Percentiles rank a stretch among this genome's conserved stretches.
These are phyloP conservation scores for Strombidium stylifer DNA, from an alignment of 73 alveolate genomes.

Conservation along the genomic window DNA sequence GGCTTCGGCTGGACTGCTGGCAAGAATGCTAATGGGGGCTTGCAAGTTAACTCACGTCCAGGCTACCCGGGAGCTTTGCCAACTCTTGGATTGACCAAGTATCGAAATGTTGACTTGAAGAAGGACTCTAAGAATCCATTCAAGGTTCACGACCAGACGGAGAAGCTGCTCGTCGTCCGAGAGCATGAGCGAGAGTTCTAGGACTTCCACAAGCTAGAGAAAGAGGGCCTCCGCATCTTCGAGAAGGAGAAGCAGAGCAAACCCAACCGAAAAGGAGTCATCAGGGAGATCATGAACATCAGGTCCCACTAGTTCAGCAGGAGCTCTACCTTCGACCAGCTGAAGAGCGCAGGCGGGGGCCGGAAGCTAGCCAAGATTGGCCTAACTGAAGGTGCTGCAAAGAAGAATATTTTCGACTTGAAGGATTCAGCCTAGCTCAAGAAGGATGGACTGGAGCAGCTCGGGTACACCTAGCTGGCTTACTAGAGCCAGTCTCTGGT, in stretches of 20 bases:
- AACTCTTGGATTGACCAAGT: background rate
- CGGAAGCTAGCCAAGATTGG: background rate
- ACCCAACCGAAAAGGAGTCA: background rate
- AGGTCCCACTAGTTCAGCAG: background rate
- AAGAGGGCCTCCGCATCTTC: background rate
- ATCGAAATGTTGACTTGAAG: too few species aligned
- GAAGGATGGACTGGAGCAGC: constrained; percentile 4
- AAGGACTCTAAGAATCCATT: constrained; percentile 31
- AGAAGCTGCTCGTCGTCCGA: constrained; percentile 28
- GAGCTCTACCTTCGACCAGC: background rate
- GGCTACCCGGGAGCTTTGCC: background rate
- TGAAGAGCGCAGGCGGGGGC: background rate
- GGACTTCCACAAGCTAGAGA: background rate
- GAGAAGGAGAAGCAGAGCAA: background rate
- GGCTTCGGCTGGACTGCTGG: too few species aligned
- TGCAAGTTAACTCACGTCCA: too few species aligned
- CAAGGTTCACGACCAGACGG: constrained; percentile 6
- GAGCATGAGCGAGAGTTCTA: constrained; percentile 23
- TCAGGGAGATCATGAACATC: background rate
- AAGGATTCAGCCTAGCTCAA: background rate
- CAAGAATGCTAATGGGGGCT: too few species aligned
- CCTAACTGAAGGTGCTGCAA: background rate
- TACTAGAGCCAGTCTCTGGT: too few species aligned
- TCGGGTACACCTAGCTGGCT: too few species aligned
- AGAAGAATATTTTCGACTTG: constrained; percentile 31